Evolutionary conservation across 2,329 filamentous ascomycete species (phyloP), one percentile per base, ranked within the genome.

Genomic region (Fusarium piperis): DNA sequence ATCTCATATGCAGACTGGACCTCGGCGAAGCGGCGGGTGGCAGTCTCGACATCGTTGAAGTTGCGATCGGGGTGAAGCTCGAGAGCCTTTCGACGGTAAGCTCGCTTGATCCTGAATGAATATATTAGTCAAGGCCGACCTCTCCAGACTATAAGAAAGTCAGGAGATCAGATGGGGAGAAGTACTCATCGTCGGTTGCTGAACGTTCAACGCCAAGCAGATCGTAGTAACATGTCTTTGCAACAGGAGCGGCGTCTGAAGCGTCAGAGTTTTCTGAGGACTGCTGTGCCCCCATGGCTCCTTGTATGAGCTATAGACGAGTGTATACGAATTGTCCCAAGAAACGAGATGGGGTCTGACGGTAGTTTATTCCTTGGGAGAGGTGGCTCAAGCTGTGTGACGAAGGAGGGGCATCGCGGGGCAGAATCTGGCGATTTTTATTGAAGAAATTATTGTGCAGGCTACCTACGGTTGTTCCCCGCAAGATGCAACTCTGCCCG

Each of bases 21-120:
- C 78, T 98, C 94, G 56, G 96, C 94, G 79, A 99, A 99, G 59
- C 91, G 90, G 73, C 86, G 89, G 2, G 96, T 99, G 3, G 95
- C 91, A 70, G 90, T 89, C 77, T 97, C 94, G 68, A 92, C 91
- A 78, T 98, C 92, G 76, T 93, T 92, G 79, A 93, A 92, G 81
- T 99, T 99, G 74, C 95, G 93, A 82, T 99, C 96, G 0, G 96
- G 96, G 80, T 99, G 96, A 11, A 98, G 87, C 80, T 98, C 94
- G 55, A 99, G 89, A 2, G 96, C 96, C 79, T 95, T 98, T 68
- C 85, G 91, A 71, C 94, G 90, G 82, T 99, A 99, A 15, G 95
- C 94, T 78, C 94, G 97, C 78, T 97, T 97, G 78, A 99, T 94
- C 71, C 93, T 95, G 55, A 4, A 67, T 36, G 8, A 2, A 13